Evolutionary conservation across 1,284 basidiomycete species (phyloP).

Genomic region (Calocybe gambosa): DNA sequence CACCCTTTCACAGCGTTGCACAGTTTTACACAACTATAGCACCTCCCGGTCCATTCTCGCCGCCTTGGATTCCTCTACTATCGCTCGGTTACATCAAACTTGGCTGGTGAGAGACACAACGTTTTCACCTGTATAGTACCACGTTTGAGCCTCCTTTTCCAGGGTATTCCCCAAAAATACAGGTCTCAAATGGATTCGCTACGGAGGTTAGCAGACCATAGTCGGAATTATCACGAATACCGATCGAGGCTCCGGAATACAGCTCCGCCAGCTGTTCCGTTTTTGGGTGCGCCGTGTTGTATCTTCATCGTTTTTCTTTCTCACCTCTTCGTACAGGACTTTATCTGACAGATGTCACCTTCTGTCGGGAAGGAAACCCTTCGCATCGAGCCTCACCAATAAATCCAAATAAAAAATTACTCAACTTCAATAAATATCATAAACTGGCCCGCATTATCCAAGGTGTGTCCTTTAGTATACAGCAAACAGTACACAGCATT

Average conservation of each 20-base stretch:
- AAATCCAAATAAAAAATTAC: constrained; percentile 71
- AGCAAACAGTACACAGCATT: not conserved
- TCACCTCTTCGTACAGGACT: constrained; percentile 45
- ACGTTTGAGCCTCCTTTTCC: constrained; percentile 14
- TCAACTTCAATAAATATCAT: constrained; percentile 95
- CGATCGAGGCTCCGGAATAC: constrained; percentile 78
- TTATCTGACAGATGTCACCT: constrained; percentile 90
- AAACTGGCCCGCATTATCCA: constrained; percentile 86
- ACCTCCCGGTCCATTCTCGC: constrained; percentile 91
- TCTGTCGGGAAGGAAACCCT: constrained; percentile 93
- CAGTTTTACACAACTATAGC: constrained; percentile 83
- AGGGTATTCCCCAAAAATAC: constrained; percentile 86
- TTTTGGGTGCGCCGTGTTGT: constrained; percentile 65
- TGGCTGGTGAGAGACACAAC: constrained; percentile 62
- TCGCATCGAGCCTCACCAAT: constrained; percentile 77
- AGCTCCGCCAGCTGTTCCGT: constrained; percentile 84
- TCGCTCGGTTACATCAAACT: constrained; percentile 85
- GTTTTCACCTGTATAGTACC: constrained; percentile 1
- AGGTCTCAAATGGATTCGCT: constrained; percentile 74
- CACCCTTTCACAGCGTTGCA: constrained; percentile 62
- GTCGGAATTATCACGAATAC: constrained; percentile 91
- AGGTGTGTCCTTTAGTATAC: constrained; percentile 38
- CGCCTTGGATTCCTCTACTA: constrained; percentile 91
- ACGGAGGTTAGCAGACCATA: constrained; percentile 82
- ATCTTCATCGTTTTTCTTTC: constrained; percentile 3